These are phyloP conservation scores for Colletotrichum destructivum DNA, from an alignment of 2,329 filamentous ascomycete genomes.

Conservation along the genomic window DNA sequence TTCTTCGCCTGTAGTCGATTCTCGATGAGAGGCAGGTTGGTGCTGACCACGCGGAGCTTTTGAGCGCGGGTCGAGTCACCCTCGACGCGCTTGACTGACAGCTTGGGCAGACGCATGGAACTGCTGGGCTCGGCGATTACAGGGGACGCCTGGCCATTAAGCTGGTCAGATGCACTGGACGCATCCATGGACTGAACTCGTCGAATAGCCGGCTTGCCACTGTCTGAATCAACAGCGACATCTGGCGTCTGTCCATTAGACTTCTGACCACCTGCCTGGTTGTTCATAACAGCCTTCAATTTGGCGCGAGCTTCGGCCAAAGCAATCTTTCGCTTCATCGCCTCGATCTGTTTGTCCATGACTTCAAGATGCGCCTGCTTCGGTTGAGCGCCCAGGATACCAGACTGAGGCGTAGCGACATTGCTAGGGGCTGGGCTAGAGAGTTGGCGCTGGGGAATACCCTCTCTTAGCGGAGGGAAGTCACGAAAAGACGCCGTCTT, in stretches of 20 bases:
- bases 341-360: constrained; percentile 73
- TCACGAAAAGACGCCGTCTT: constrained; percentile 59
- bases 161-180: constrained; percentile 42
- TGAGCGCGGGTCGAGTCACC: constrained; percentile 44
- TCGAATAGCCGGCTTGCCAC: constrained; percentile 36
- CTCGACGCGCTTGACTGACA: constrained; percentile 36
- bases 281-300: constrained; percentile 50
- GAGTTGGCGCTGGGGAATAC: constrained; percentile 55
- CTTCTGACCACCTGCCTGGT: constrained; percentile 27
- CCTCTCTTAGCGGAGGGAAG: constrained; percentile 61
- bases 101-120: constrained; percentile 48
- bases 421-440: constrained; percentile 56
- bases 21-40: constrained; percentile 57
- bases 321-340: constrained; percentile 72
- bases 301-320: constrained; percentile 71
- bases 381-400: constrained; percentile 51
- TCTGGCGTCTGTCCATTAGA: constrained; percentile 37
- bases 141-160: constrained; percentile 46
- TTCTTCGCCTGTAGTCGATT: constrained; percentile 60
- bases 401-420: constrained; percentile 56
- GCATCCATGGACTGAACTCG: constrained; percentile 43
- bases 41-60: constrained; percentile 54
- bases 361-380: constrained; percentile 59
- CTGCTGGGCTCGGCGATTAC: constrained; percentile 43
- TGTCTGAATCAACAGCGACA: constrained; percentile 33